Conservation (phyloP, 129 eudicot genomes). For the Heracleum sosnowskyi region DNA sequence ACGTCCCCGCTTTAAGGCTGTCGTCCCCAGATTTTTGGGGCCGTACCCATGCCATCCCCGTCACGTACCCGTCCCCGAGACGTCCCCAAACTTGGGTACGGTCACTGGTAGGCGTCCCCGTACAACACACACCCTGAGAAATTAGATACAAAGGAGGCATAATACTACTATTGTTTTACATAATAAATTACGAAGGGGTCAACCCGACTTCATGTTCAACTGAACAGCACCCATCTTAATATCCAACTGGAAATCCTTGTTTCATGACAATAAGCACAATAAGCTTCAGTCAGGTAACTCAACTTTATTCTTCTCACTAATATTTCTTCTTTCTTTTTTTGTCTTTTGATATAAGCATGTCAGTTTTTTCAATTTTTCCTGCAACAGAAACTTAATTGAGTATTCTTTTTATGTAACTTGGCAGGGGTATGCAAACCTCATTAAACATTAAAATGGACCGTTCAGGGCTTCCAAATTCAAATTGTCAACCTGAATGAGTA, state of each 20-base stretch:
- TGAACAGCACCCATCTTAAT: not conserved
- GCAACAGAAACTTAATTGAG: not conserved
- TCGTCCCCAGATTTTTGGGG: too few relatives aligned
- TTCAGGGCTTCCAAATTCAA: not conserved
- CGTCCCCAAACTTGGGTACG: too few relatives aligned
- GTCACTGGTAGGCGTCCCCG: too few relatives aligned
- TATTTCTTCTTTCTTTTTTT: not conserved
- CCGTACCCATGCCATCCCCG: too few relatives aligned
- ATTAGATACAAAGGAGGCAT: not conserved
- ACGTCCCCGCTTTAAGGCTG: too few relatives aligned
- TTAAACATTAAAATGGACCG: not conserved
- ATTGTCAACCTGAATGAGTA: not conserved
- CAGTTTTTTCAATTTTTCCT: not conserved
- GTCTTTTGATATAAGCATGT: not conserved
- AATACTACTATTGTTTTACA: not conserved
- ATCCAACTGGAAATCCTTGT: not conserved
- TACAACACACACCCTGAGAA: not conserved
- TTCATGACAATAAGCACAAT: not conserved
- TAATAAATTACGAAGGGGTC: not conserved
- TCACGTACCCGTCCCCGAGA: too few relatives aligned
- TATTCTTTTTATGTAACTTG: not conserved
- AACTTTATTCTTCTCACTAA: not conserved
- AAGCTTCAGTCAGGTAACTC: not conserved
- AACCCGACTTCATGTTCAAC: not conserved
- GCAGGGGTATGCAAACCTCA: not conserved